Conservation (phyloP, 1,284 basidiomycete genomes). For the Apiotrichum brassicae region DNA sequence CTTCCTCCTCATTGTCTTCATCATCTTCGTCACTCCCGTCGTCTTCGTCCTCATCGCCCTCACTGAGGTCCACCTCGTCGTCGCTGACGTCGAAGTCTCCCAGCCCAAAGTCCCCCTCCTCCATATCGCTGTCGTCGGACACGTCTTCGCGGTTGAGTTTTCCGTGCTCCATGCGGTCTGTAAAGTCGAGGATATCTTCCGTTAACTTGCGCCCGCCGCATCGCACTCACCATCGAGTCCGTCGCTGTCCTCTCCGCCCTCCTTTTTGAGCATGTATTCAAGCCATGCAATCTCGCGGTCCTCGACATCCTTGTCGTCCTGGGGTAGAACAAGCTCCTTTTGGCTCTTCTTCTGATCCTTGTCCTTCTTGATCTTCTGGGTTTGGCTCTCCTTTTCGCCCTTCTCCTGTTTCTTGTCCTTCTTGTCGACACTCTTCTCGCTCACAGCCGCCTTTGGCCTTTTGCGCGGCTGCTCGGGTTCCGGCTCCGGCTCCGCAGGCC, state of each 20-base stretch:
- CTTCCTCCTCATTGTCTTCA: conserved; percentile 8
- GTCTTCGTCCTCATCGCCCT: conserved; percentile 1
- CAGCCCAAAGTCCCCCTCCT: background rate
- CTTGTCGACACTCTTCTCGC: conserved; percentile 11
- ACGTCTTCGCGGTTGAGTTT: conserved; percentile 18
- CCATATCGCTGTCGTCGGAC: conserved; percentile 3
- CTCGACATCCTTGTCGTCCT: conserved; percentile 51
- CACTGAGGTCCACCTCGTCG: conserved; percentile 5
- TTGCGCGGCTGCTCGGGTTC: conserved; percentile 16
- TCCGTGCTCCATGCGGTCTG: conserved; percentile 24
- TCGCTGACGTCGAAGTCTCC: conserved; percentile 11
- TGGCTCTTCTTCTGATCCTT: conserved; percentile 22
- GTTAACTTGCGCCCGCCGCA: conserved; percentile 24
- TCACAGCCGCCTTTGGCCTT: conserved; percentile 5
- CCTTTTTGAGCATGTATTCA: conserved; percentile 59
- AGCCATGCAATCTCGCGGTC: conserved; percentile 71
- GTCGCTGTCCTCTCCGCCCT: conserved; percentile 47
- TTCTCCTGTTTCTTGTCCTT: conserved; percentile 21
- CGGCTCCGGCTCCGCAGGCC: conserved; percentile 10
- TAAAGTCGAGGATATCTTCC: conserved; percentile 52
- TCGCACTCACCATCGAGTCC: conserved; percentile 55
- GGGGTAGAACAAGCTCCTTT: conserved; percentile 35
- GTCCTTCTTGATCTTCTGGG: too few species aligned
- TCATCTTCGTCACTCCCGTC: conserved; percentile 8
- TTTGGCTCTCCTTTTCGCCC: conserved; percentile 5